A percentile compares a stretch with the other conserved stretches of the same genome.
phyloP scores from a whole-genome alignment of 345 rosid species.

The Clarkia xantiana region DNA sequence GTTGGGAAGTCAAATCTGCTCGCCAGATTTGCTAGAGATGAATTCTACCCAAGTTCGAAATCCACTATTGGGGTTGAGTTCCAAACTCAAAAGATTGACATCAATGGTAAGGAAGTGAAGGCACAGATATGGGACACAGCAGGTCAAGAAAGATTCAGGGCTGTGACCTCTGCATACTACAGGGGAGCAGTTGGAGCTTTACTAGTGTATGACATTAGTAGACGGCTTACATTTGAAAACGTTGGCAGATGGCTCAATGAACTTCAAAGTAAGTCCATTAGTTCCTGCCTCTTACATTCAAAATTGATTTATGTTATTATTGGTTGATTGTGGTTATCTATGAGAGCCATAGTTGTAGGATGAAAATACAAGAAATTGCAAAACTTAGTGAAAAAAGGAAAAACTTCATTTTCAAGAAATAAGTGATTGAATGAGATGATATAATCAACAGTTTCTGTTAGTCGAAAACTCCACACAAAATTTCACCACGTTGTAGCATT shows the following conservation, averaged over 20 bases:
- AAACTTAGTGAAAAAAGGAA: too few species aligned
- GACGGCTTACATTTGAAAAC: constrained; percentile 80
- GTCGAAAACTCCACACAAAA: too few species aligned
- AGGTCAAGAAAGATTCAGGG: constrained; percentile 97
- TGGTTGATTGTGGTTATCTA: background rate
- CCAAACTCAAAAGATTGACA: constrained; percentile 88
- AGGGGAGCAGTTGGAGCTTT: constrained; percentile 99
- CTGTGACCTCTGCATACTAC: constrained; percentile 93
- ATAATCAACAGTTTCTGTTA: too few species aligned
- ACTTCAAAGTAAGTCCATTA: constrained; percentile 56
- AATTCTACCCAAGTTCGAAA: constrained; percentile 85
- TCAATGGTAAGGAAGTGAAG: constrained; percentile 80
- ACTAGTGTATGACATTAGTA: constrained; percentile 84
- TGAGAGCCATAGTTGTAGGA: background rate
- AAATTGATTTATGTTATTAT: too few species aligned
- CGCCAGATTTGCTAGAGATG: constrained; percentile 90
- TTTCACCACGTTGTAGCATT: too few species aligned
- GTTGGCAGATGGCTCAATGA: constrained; percentile 95
- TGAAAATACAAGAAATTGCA: background rate
- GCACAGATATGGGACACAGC: constrained; percentile 99
- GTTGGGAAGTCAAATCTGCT: constrained; percentile 96
- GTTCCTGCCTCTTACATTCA: too few species aligned
- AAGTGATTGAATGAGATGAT: too few species aligned
- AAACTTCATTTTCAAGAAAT: too few species aligned
- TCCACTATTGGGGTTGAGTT: constrained; percentile 98